A percentile compares a stretch with the other conserved stretches of the same genome.
Conservation (phyloP, 768 basidiomycete genomes). For the Rhodotorula paludigena region DNA sequence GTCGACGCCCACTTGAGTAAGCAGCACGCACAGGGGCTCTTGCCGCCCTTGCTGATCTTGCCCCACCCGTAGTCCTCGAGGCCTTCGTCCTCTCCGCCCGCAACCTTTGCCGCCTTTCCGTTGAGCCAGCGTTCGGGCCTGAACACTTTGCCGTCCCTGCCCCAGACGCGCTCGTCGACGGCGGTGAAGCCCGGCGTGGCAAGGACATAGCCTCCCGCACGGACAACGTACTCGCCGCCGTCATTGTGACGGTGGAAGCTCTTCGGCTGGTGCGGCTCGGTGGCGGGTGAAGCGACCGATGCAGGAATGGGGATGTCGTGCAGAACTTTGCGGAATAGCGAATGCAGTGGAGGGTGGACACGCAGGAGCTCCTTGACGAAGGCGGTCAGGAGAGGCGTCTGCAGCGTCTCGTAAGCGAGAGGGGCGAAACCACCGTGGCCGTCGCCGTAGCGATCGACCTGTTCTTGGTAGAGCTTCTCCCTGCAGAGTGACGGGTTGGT, state of each 20-base stretch:
- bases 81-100: constrained; percentile 61
- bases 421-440: constrained; percentile 66
- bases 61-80: constrained; percentile 97
- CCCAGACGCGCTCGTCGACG: constrained; percentile 79
- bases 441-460: constrained; percentile 63
- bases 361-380: constrained; percentile 90
- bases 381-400: constrained; percentile 77
- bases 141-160: constrained; percentile 60
- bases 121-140: constrained; percentile 82
- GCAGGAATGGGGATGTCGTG: constrained; percentile 75
- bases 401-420: constrained; percentile 80
- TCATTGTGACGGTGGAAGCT: constrained; percentile 40
- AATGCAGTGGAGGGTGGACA: constrained; percentile 92
- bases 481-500: no score
- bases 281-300: constrained; percentile 69
- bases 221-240: constrained; percentile 72
- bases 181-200: constrained; percentile 83
- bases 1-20: neutral
- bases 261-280: constrained; percentile 43
- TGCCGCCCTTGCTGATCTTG: constrained; percentile 57
- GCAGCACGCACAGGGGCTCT: constrained; percentile 33
- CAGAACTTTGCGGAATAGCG: constrained; percentile 86
- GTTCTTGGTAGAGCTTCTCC: constrained; percentile 81
- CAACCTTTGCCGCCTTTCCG: constrained; percentile 65
- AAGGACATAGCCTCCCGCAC: constrained; percentile 81